Evolutionary conservation across 179 eudicot genomes (phyloP).

Genomic region (Actinidia polygama): DNA sequence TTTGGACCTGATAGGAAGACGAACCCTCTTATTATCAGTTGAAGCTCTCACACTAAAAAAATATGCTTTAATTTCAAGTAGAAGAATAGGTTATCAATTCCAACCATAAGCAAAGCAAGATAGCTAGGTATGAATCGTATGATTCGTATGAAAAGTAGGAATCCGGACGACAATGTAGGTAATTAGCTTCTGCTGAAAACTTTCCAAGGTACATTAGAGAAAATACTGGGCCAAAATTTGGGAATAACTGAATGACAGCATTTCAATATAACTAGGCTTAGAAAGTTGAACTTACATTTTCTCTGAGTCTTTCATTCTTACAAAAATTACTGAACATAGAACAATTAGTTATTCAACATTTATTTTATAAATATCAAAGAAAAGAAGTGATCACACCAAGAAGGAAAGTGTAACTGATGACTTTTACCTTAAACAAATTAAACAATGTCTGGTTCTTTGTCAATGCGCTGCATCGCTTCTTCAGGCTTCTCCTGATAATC

Average conservation of each 20-base stretch:
- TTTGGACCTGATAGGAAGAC: background rate
- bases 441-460: conserved; percentile 91
- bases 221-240: background rate
- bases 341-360: background rate
- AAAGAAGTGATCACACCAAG: background rate
- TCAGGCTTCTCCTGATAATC: conserved; percentile 91
- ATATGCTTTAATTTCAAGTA: background rate
- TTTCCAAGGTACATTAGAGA: background rate
- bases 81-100: background rate
- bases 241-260: background rate
- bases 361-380: no score
- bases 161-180: background rate
- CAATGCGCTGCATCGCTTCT: conserved; percentile 97
- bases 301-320: no score
- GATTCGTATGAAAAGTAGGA: background rate
- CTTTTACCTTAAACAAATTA: conserved; percentile 80
- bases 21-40: no score
- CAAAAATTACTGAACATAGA: background rate
- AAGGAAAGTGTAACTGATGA: background rate
- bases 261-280: background rate
- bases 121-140: background rate
- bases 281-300: background rate
- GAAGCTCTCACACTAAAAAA: no score
- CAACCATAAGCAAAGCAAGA: background rate
- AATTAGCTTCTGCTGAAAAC: background rate